Evolutionary conservation across 1,139 yeast species (phyloP).

Genomic region (Yamadazyma jaroonii): DNA sequence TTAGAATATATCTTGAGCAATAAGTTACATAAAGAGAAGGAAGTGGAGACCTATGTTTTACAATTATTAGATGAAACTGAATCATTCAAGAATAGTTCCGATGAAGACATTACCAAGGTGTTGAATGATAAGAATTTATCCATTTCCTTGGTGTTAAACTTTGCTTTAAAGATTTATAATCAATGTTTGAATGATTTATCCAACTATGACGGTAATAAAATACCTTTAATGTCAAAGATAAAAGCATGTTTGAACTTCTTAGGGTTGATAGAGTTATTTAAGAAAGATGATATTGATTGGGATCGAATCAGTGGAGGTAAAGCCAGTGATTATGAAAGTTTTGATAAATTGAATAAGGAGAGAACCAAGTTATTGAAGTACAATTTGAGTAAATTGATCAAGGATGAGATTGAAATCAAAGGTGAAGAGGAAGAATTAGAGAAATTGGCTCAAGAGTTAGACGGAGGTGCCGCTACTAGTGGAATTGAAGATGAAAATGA

Average conservation of each 20-base stretch:
- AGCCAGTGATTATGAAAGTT: conserved; percentile 23
- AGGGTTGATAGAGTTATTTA: conserved; percentile 27
- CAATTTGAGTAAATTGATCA: conserved; percentile 38
- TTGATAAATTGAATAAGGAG: conserved; percentile 28
- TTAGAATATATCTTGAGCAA: conserved; percentile 62
- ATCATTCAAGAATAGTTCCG: conserved; percentile 40
- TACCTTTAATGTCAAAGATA: conserved; percentile 28
- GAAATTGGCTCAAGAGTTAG: conserved; percentile 7
- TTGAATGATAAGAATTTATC: conserved; percentile 58
- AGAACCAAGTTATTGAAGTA: conserved; percentile 38
- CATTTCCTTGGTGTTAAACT: conserved; percentile 55
- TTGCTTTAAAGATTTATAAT: conserved; percentile 61
- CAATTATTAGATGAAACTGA: conserved; percentile 66
- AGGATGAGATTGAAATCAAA: conserved; percentile 32
- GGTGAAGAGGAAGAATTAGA: conserved; percentile 29
- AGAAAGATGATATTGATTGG: conserved; percentile 30
- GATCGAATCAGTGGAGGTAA: conserved; percentile 32
- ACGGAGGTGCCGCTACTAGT: background rate
- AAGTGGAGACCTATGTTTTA: conserved; percentile 57
- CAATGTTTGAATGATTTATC: conserved; percentile 33
- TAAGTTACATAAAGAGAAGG: conserved; percentile 54
- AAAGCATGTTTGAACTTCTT: conserved; percentile 39
- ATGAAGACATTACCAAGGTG: conserved; percentile 36
- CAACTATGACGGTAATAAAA: conserved; percentile 25
- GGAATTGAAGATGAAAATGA: conserved; percentile 4